These are phyloP conservation scores for Purpureocillium takamizusanense DNA, from an alignment of 2,329 filamentous ascomycete genomes.

Conservation along the genomic window DNA sequence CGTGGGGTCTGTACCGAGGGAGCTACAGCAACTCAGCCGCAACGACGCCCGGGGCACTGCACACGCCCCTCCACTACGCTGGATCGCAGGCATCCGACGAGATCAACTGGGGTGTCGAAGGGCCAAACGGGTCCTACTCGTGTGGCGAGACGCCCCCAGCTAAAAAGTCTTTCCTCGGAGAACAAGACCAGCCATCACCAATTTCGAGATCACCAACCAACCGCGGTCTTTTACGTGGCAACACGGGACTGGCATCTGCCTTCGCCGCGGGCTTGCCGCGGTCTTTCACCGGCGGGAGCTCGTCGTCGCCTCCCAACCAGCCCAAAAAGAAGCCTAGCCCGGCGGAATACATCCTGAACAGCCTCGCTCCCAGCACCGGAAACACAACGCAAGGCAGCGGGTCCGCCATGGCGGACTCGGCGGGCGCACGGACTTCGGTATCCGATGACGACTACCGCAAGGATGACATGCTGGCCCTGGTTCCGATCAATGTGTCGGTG, in stretches of 20 bases:
- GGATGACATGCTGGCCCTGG: slow-evolving; percentile 36
- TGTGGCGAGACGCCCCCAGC: slow-evolving; percentile 53
- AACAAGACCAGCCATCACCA: slow-evolving; percentile 39
- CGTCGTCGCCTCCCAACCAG: slow-evolving; percentile 35
- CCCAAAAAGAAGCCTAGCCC: slow-evolving; percentile 49
- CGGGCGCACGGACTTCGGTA: slow-evolving; percentile 39
- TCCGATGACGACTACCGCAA: slow-evolving; percentile 43
- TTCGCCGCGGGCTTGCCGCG: slow-evolving; percentile 47
- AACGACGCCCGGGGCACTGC: slow-evolving; percentile 48
- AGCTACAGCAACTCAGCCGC: slow-evolving; percentile 45
- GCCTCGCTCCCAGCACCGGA: slow-evolving; percentile 36
- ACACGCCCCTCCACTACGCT: slow-evolving; percentile 45
- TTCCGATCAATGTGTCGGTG: slow-evolving; percentile 43
- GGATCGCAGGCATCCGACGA: slow-evolving; percentile 51
- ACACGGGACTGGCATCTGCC: slow-evolving; percentile 45
- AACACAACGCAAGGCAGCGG: slow-evolving; percentile 43
- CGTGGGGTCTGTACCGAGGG: slow-evolving; percentile 42
- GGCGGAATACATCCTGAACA: slow-evolving; percentile 49
- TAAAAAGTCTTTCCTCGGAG: slow-evolving; percentile 35
- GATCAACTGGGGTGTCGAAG: slow-evolving; percentile 40
- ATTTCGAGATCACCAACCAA: slow-evolving; percentile 53
- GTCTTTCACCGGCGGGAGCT: slow-evolving; percentile 26
- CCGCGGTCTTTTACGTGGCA: slow-evolving; percentile 41
- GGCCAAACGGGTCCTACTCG: slow-evolving; percentile 48
- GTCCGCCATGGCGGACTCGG: slow-evolving; percentile 34